These are phyloP conservation scores for Rhizophora apiculata DNA, from an alignment of 345 rosid genomes.

Conservation along the genomic window DNA sequence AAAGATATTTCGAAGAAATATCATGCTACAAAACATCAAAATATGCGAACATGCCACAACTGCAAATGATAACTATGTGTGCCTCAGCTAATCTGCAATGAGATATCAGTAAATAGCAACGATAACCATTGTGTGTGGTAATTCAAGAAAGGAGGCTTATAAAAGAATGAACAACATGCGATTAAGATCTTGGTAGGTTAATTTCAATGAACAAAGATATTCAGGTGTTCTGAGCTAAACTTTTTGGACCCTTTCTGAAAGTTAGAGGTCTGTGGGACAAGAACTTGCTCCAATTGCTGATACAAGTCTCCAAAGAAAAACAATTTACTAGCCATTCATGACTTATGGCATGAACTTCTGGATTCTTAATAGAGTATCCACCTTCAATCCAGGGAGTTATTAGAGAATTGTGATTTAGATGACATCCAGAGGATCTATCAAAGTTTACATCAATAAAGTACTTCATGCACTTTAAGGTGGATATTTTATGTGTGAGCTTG, in stretches of 20 bases:
- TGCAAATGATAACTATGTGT: not conserved
- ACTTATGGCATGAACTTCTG: not conserved
- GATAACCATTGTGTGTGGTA: not conserved
- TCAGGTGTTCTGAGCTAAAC: not conserved
- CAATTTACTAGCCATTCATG: not conserved
- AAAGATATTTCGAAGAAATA: not conserved
- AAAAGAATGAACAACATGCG: not conserved
- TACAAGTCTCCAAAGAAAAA: not conserved
- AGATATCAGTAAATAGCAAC: not conserved
- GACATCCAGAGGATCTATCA: not conserved
- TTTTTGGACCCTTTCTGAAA: too few relatives aligned
- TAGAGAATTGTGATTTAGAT: not conserved
- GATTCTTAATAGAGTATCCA: not conserved
- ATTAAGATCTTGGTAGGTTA: not conserved
- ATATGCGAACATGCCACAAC: not conserved
- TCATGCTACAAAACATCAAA: constrained; percentile 3
- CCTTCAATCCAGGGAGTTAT: not conserved
- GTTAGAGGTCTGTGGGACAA: not conserved
- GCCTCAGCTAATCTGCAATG: not conserved
- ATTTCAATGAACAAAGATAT: not conserved
- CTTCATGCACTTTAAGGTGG: too few relatives aligned
- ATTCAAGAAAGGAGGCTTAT: not conserved
- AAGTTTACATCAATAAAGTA: not conserved
- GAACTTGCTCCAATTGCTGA: not conserved
- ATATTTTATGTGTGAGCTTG: too few relatives aligned